Conservation (phyloP, 495 filamentous ascomycete genomes). For the Penicillium waksmanii region DNA sequence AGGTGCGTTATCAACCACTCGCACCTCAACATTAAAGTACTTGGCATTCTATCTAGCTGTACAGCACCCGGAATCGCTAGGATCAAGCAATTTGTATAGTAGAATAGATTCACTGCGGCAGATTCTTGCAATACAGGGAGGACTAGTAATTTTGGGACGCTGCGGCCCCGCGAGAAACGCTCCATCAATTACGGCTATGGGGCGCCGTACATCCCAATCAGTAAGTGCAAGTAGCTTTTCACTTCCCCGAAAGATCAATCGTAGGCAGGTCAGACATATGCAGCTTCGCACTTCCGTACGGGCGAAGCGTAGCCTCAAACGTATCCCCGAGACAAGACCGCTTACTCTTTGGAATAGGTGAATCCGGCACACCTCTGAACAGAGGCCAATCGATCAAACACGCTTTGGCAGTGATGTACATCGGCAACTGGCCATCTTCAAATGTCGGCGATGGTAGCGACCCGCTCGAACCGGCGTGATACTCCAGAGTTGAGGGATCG, state of each 20-base stretch:
- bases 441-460: conserved; percentile 52
- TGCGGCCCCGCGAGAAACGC: too few species aligned
- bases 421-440: conserved; percentile 50
- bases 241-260: conserved; percentile 9
- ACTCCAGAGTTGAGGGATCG: conserved; percentile 24
- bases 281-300: conserved; percentile 60
- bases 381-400: conserved; percentile 60
- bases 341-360: conserved; percentile 37
- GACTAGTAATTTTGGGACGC: too few species aligned
- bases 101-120: too few species aligned
- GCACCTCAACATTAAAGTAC: too few species aligned
- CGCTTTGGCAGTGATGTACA: conserved; percentile 49
- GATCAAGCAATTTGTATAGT: too few species aligned
- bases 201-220: background rate
- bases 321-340: conserved; percentile 44
- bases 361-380: conserved; percentile 45
- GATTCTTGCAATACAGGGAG: too few species aligned
- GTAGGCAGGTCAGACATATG: conserved; percentile 62
- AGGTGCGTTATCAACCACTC: too few species aligned
- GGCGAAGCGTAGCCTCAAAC: conserved; percentile 51
- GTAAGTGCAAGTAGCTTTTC: too few species aligned
- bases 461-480: conserved; percentile 12
- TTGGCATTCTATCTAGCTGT: too few species aligned
- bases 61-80: too few species aligned
- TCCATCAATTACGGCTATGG: background rate